Evolutionary conservation across 2,329 filamentous ascomycete species (phyloP).

Genomic region (Colletotrichum caudatum): DNA sequence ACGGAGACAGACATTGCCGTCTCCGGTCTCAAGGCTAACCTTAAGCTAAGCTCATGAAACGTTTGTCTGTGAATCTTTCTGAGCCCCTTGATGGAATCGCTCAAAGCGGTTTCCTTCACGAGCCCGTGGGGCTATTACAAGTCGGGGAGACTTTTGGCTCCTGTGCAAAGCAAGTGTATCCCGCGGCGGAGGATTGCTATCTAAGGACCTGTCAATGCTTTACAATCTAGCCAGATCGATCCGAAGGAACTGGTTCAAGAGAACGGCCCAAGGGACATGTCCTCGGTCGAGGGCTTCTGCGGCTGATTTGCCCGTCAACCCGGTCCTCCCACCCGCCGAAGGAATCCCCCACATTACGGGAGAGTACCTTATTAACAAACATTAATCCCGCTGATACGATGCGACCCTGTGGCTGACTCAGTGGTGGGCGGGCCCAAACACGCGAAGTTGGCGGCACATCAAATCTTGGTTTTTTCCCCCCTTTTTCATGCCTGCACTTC

Average conservation of each 20-base stretch:
- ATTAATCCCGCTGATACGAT: background rate
- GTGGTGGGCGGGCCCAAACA: background rate
- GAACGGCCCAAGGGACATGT: background rate
- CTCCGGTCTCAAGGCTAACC: too few relatives aligned
- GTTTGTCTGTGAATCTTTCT: too few relatives aligned
- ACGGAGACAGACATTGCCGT: too few relatives aligned
- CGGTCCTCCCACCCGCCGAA: background rate
- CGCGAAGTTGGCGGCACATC: background rate
- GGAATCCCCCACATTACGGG: background rate
- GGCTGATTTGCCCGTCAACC: background rate
- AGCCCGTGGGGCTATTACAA: background rate
- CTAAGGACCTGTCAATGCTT: background rate
- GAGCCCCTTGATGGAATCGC: background rate
- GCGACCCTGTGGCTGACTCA: background rate
- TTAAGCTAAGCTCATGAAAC: too few relatives aligned
- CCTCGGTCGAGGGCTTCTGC: background rate
- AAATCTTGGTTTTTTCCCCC: background rate
- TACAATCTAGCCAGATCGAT: background rate
- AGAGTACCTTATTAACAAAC: too few relatives aligned
- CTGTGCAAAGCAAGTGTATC: background rate
- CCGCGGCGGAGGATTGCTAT: background rate
- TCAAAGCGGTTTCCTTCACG: background rate
- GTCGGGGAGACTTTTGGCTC: background rate
- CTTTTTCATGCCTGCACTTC: background rate
- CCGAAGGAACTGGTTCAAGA: background rate